These are phyloP conservation scores for Aspergillus sp. DNA, from an alignment of 2,329 filamentous ascomycete species.

Conservation along the genomic window DNA sequence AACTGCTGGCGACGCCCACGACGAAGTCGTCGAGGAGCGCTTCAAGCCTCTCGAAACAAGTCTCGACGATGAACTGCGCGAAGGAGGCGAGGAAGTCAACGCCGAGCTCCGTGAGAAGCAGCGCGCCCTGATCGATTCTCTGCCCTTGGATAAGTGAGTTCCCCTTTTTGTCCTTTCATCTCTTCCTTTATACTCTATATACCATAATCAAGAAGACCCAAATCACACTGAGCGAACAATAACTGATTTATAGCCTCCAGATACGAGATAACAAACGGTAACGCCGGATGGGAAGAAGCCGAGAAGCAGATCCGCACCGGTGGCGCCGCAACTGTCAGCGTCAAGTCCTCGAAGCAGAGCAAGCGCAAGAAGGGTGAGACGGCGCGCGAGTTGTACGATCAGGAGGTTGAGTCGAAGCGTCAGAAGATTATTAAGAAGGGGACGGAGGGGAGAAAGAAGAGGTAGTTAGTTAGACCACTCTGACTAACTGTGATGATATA, in stretches of 20 bases:
- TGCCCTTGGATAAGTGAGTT: slow-evolving; percentile 83
- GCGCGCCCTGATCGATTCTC: slow-evolving; percentile 83
- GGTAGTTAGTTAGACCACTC: slow-evolving; percentile 3
- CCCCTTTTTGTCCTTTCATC: neutral
- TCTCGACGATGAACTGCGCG: slow-evolving; percentile 81
- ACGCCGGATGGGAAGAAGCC: slow-evolving; percentile 60
- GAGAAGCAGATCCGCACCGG: slow-evolving; percentile 74
- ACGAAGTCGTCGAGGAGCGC: slow-evolving; percentile 67
- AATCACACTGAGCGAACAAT: slow-evolving; percentile 36
- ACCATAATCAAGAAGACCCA: slow-evolving; percentile 9
- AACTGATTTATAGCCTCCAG: slow-evolving; percentile 47
- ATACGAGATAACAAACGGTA: slow-evolving; percentile 53
- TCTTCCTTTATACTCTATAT: neutral
- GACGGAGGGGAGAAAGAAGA: slow-evolving; percentile 46
- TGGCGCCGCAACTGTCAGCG: slow-evolving; percentile 65
- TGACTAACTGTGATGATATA: too few relatives aligned
- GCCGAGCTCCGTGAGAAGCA: slow-evolving; percentile 76
- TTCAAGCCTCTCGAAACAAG: slow-evolving; percentile 73
- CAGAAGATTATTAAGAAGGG: slow-evolving; percentile 52
- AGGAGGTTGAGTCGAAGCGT: slow-evolving; percentile 48
- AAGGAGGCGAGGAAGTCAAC: slow-evolving; percentile 78
- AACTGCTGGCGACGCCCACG: slow-evolving; percentile 64
- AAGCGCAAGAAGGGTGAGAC: slow-evolving; percentile 74
- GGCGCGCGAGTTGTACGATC: slow-evolving; percentile 54
- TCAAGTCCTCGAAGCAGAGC: slow-evolving; percentile 71